A percentile compares a stretch with the other conserved stretches of the same genome.
phyloP scores from a whole-genome alignment of 352 stramenopile genomes.

The Pythium coloratum region DNA sequence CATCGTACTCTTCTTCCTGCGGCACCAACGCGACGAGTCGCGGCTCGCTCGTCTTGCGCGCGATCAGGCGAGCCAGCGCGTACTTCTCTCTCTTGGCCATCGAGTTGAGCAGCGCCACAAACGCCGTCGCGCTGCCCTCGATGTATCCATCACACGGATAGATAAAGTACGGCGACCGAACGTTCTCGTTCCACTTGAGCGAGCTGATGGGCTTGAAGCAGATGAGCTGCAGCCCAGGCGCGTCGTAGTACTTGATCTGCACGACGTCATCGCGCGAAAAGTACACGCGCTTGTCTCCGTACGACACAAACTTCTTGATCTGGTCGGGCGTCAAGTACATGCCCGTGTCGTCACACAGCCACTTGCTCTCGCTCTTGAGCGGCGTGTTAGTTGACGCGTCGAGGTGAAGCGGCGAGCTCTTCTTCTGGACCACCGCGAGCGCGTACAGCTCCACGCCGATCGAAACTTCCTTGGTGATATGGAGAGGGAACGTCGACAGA shows the following conservation, averaged over 20 bases:
- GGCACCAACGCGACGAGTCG: constrained; percentile 73
- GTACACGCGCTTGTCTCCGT: constrained; percentile 76
- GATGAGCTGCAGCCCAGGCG: constrained; percentile 75
- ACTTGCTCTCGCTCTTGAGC: constrained; percentile 83
- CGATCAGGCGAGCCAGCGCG: constrained; percentile 67
- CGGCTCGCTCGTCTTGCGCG: constrained; percentile 71
- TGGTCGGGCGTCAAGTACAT: constrained; percentile 68
- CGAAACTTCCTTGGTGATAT: constrained; percentile 73
- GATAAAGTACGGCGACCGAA: constrained; percentile 81
- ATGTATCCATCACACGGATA: constrained; percentile 80
- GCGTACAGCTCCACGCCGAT: constrained; percentile 80
- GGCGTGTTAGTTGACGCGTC: constrained; percentile 72
- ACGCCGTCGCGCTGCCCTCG: constrained; percentile 70
- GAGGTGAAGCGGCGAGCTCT: constrained; percentile 57
- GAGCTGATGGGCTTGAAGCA: constrained; percentile 68
- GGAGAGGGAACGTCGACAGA: constrained; percentile 60
- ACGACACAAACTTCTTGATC: constrained; percentile 77
- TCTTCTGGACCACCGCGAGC: constrained; percentile 56
- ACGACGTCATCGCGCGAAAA: constrained; percentile 80
- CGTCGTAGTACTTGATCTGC: constrained; percentile 77
- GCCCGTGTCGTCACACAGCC: constrained; percentile 83
- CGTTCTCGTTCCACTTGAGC: constrained; percentile 68
- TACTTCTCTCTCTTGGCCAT: constrained; percentile 72
- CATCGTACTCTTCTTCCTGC: constrained; percentile 73
- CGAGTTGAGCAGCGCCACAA: constrained; percentile 61